A percentile compares a stretch with the other conserved stretches of the same genome.
Evolutionary conservation across 495 filamentous ascomycete species (phyloP).

Genomic region (Trypethelium eluteriae): DNA sequence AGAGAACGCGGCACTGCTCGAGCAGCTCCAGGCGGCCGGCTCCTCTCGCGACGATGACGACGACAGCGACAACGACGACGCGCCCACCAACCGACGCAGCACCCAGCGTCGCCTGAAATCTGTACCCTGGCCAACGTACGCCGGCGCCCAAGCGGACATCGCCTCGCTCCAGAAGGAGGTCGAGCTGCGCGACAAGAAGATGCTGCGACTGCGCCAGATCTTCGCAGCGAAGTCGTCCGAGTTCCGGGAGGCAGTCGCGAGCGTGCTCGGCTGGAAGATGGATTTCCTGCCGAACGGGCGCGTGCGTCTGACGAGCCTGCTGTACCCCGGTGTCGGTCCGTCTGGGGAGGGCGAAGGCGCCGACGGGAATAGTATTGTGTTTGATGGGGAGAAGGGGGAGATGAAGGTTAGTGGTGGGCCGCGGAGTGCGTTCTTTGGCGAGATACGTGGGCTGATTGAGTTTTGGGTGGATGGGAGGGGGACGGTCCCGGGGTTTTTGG

Average conservation of each 20-base stretch:
- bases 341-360: constrained; percentile 37
- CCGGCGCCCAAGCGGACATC: constrained; percentile 63
- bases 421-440: constrained; percentile 71
- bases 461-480: constrained; percentile 92
- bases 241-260: constrained; percentile 87
- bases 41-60: constrained; percentile 37
- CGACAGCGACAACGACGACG: constrained; percentile 23
- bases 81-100: constrained; percentile 3
- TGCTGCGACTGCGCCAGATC: constrained; percentile 77
- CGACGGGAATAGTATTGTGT: constrained; percentile 84
- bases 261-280: constrained; percentile 81
- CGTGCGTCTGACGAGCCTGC: constrained; percentile 74
- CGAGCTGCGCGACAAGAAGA: constrained; percentile 77
- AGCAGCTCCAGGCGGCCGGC: constrained; percentile 55
- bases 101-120: constrained; percentile 36
- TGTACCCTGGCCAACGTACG: constrained; percentile 69
- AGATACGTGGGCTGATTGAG: constrained; percentile 72
- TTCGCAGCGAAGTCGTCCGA: constrained; percentile 81
- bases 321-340: constrained; percentile 49
- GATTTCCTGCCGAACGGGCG: constrained; percentile 91
- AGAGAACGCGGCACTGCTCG: constrained; percentile 77
- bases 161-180: constrained; percentile 61
- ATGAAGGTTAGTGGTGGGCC: constrained; percentile 96
- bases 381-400: constrained; percentile 90
- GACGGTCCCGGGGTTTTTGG: constrained; percentile 86